Percentiles rank a stretch among this genome's conserved stretches.
Evolutionary conservation across 805 yeast species (phyloP).

Genomic region (Sungouiella blattae): DNA sequence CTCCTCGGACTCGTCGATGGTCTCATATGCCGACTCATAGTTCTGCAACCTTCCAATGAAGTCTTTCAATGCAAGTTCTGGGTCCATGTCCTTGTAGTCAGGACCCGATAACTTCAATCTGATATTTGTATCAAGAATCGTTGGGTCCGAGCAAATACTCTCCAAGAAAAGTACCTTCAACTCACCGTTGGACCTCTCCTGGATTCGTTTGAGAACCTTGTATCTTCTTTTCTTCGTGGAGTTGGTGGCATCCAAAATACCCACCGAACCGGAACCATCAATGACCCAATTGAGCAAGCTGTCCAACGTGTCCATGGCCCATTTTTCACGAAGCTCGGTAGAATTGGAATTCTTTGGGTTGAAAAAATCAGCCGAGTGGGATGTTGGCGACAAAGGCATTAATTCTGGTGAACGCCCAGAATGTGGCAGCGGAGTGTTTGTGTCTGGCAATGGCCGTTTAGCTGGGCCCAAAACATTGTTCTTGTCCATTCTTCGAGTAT

Average conservation of each 20-base stretch:
- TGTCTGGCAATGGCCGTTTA: constrained; percentile 50
- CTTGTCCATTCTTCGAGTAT: constrained; percentile 75
- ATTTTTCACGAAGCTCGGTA: constrained; percentile 71
- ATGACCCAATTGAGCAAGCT: constrained; percentile 77
- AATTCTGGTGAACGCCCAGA: constrained; percentile 11
- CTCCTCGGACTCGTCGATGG: constrained; percentile 80
- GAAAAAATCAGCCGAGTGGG: constrained; percentile 81
- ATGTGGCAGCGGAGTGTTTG: constrained; percentile 32
- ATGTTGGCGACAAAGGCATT: constrained; percentile 19
- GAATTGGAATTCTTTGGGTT: constrained; percentile 71
- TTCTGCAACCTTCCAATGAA: constrained; percentile 74
- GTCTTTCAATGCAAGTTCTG: constrained; percentile 72
- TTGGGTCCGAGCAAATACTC: constrained; percentile 78
- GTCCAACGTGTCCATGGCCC: constrained; percentile 95
- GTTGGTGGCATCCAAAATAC: constrained; percentile 85
- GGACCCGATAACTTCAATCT: constrained; percentile 88
- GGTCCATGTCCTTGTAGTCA: constrained; percentile 84
- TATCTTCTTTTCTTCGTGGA: constrained; percentile 64
- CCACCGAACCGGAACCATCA: constrained; percentile 83
- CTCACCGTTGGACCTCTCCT: constrained; percentile 52
- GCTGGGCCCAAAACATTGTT: constrained; percentile 62
- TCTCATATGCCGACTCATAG: constrained; percentile 86
- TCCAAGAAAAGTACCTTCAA: constrained; percentile 82
- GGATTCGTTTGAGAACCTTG: constrained; percentile 54
- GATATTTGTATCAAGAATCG: constrained; percentile 78